Conservation (phyloP, 495 filamentous ascomycete genomes). For the Hypoxylon intermedium region DNA sequence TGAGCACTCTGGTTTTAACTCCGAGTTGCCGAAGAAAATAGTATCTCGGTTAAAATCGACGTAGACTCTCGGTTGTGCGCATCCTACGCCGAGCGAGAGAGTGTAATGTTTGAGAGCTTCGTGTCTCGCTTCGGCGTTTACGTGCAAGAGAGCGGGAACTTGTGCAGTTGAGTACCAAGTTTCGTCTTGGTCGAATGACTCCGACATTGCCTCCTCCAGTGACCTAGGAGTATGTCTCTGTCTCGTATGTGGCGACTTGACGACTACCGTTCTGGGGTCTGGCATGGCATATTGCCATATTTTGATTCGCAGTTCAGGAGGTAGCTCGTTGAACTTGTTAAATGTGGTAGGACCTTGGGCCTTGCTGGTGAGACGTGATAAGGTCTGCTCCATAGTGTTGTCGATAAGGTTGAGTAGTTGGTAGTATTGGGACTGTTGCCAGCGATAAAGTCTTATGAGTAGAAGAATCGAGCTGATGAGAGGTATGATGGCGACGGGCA, state of each 20-base stretch:
- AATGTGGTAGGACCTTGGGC: conserved; percentile 38
- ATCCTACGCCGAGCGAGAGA: conserved; percentile 44
- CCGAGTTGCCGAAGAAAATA: conserved; percentile 39
- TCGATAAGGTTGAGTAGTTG: conserved; percentile 29
- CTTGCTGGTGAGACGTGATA: conserved; percentile 22
- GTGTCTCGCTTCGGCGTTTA: conserved; percentile 44
- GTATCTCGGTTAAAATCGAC: conserved; percentile 45
- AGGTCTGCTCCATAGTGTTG: conserved; percentile 32
- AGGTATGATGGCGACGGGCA: conserved; percentile 32
- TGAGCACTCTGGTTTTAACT: conserved; percentile 35
- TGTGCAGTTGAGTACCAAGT: conserved; percentile 40
- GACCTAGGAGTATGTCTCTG: conserved; percentile 28
- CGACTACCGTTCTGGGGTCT: conserved; percentile 32
- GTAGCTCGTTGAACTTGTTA: conserved; percentile 50
- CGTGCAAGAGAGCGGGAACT: conserved; percentile 44
- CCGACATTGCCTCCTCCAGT: conserved; percentile 32
- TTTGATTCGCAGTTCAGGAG: conserved; percentile 55
- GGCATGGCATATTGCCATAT: conserved; percentile 50
- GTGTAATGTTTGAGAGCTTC: conserved; percentile 46
- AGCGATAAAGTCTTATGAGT: conserved; percentile 28
- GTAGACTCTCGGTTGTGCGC: conserved; percentile 43
- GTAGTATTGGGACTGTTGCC: conserved; percentile 29
- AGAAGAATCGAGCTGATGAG: conserved; percentile 27
- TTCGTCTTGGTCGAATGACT: conserved; percentile 12
- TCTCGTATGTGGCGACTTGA: conserved; percentile 34